Percentiles rank a stretch among this genome's conserved stretches.
Conservation (phyloP, 805 yeast genomes). For the Teunomyces kruisii region DNA sequence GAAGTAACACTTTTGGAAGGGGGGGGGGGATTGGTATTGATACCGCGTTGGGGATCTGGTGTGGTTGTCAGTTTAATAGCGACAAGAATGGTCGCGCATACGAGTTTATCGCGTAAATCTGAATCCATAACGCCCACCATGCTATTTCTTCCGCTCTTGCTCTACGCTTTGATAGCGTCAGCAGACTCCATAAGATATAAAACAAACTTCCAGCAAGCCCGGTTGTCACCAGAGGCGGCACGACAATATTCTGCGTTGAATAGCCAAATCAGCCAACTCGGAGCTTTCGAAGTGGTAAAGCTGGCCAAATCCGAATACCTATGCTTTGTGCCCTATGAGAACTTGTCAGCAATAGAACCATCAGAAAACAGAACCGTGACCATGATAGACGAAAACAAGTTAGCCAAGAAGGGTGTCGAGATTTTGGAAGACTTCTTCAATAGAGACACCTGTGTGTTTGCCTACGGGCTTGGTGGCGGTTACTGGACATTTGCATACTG, state of each 20-base stretch:
- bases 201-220: not conserved
- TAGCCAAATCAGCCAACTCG: not conserved
- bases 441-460: slow-evolving; percentile 21
- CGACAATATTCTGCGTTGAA: not conserved
- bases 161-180: slow-evolving; percentile 2
- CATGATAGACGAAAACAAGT: slow-evolving; percentile 9
- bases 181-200: not conserved
- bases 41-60: too few relatives aligned
- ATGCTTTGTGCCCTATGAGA: slow-evolving; percentile 19
- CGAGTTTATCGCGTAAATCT: not conserved
- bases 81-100: slow-evolving; percentile 2
- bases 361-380: not conserved
- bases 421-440: slow-evolving; percentile 17
- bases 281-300: not conserved
- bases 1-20: too few relatives aligned
- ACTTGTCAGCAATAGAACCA: not conserved
- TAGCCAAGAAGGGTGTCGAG: slow-evolving; percentile 17
- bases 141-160: not conserved
- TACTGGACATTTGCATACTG: slow-evolving; percentile 59
- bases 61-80: not conserved
- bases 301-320: slow-evolving; percentile 12
- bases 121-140: not conserved
- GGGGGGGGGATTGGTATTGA: too few relatives aligned
- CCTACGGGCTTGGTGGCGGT: slow-evolving; percentile 30
- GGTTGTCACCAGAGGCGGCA: not conserved